Evolutionary conservation across 768 basidiomycete species (phyloP).

Genomic region (Paxillus rubicundulus): DNA sequence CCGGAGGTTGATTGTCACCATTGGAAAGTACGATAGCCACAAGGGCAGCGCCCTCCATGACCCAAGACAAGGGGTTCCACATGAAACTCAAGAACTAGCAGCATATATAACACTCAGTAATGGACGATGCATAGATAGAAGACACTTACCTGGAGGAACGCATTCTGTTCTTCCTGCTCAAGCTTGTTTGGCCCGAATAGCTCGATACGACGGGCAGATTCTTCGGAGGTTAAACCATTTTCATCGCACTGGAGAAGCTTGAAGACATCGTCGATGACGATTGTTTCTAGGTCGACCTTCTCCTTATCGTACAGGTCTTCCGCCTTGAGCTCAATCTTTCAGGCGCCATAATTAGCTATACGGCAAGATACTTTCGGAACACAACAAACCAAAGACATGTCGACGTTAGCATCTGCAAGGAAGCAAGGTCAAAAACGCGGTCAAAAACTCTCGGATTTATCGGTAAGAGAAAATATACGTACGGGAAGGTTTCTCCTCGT

Average conservation of each 20-base stretch:
- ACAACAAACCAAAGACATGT: constrained; percentile 68
- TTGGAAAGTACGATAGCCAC: constrained; percentile 97
- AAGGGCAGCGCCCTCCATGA: constrained; percentile 96
- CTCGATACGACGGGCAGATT: constrained; percentile 80
- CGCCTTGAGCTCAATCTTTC: constrained; percentile 80
- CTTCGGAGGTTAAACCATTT: constrained; percentile 69
- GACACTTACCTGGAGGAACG: constrained; percentile 74
- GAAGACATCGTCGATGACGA: constrained; percentile 96
- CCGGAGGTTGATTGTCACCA: constrained; percentile 80
- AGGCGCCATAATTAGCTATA: not conserved
- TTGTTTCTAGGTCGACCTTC: constrained; percentile 97
- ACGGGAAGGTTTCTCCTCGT: constrained; percentile 67
- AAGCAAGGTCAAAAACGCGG: constrained; percentile 2
- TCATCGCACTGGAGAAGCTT: constrained; percentile 90
- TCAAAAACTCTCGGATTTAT: not conserved
- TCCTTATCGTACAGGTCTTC: constrained; percentile 98
- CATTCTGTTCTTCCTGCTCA: constrained; percentile 85
- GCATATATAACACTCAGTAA: not conserved
- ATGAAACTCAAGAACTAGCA: constrained; percentile 88
- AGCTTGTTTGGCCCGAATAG: constrained; percentile 97
- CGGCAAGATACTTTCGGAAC: constrained; percentile 1
- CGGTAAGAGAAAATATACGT: constrained; percentile 26
- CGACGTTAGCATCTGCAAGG: constrained; percentile 74
- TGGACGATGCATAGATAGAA: not conserved
- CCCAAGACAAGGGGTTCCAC: constrained; percentile 99